Evolutionary conservation across 2,329 filamentous ascomycete genomes (phyloP), one percentile per base, ranked within the genome.

Genomic region (Beauveria bassiana): DNA sequence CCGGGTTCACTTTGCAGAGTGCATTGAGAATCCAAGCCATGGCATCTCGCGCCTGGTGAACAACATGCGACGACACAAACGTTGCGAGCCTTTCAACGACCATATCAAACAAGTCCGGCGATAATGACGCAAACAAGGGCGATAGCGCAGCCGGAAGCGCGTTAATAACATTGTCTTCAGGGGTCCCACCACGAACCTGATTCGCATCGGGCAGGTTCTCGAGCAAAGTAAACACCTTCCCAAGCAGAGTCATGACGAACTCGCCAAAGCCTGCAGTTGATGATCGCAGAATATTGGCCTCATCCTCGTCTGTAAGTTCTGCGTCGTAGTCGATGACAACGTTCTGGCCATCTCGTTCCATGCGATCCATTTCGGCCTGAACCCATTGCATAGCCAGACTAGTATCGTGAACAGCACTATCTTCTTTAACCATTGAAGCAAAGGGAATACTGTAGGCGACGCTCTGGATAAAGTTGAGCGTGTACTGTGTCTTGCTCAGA

Each of bases 21-120:
- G 91, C 90, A 73, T 97, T 98, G 75, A 93, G 90, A 59, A 98
- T 98, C 82, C 96, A 99, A 1, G 96, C 95, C 89, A 99, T 97
- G 8, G 95, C 93, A 79, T 99, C 95, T 66, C 93, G 83, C 59
- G 95, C 93, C 75, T 98, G 95, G 69, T 99, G 93, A 20, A 99
- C 93, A 54, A 99, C 95, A 76, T 98, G 95, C 65, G 90, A 90
- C 1, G 90, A 88, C 28, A 97, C 89, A 72, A 99, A 99, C 38
- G 90, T 86, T 2, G 92, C 89, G 67, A 99, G 86, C 78, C 98
- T 98, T 63, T 96, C 89, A 56, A 99, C 77, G 0, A 91, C 91
- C 71, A 95, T 84, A 69, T 98, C 95, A 69, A 96, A 99, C 12
- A 98, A 84, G 70, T 97, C 92, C 0, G 93, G 91, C 0, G 95